Conservation (phyloP, 2,329 filamentous ascomycete genomes). For the Alternaria brassicicola region DNA sequence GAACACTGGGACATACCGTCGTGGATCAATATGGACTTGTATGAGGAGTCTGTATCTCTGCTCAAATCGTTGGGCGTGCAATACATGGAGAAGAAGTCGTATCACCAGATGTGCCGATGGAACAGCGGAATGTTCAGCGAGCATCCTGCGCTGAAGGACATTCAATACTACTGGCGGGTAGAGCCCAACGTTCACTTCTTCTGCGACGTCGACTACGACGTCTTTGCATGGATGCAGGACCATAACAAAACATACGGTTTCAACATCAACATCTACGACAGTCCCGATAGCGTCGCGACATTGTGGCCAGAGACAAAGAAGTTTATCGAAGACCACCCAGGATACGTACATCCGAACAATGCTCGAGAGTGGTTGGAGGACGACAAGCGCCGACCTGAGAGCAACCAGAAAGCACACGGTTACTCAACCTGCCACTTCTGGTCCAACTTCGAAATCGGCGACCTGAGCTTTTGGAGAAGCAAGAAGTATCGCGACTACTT, state of each 20-base stretch:
- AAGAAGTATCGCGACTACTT: slow-evolving; percentile 95
- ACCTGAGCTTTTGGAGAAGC: slow-evolving; percentile 91
- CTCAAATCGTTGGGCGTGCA: slow-evolving; percentile 86
- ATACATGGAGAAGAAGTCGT: slow-evolving; percentile 86
- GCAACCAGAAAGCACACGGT: slow-evolving; percentile 81
- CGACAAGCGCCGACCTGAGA: slow-evolving; percentile 73
- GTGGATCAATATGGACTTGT: slow-evolving; percentile 91
- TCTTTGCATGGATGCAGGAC: slow-evolving; percentile 97
- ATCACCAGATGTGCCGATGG: slow-evolving; percentile 99
- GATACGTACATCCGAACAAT: slow-evolving; percentile 81
- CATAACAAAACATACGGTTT: slow-evolving; percentile 99
- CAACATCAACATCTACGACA: slow-evolving; percentile 96
- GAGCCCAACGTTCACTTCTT: slow-evolving; percentile 99
- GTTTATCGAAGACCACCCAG: slow-evolving; percentile 83
- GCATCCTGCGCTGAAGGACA: slow-evolving; percentile 81
- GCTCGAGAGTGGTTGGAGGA: slow-evolving; percentile 89
- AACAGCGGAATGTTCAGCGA: slow-evolving; percentile 98
- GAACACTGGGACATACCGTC: slow-evolving; percentile 92
- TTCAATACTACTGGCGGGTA: slow-evolving; percentile 96
- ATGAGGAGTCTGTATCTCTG: slow-evolving; percentile 80
- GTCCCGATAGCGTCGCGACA: slow-evolving; percentile 80
- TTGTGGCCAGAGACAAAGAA: slow-evolving; percentile 96
- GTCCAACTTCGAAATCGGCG: slow-evolving; percentile 97
- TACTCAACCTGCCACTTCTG: slow-evolving; percentile 99
- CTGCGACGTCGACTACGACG: slow-evolving; percentile 97